phyloP scores from a whole-genome alignment of 768 basidiomycete genomes.

The Leucogyrophana mollusca region DNA sequence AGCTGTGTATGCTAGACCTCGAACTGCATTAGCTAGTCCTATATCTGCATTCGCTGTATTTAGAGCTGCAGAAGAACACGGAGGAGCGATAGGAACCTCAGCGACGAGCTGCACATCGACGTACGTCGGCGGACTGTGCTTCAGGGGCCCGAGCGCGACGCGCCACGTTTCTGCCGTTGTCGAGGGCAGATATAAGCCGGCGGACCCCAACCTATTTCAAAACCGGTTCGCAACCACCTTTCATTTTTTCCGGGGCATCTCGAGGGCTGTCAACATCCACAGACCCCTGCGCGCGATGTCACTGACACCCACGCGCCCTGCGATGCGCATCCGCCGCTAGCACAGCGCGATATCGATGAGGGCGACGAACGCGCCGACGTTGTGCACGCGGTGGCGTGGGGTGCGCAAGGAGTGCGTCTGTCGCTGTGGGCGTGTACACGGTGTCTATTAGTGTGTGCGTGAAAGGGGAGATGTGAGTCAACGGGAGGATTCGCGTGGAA shows the following conservation, averaged over 20 bases:
- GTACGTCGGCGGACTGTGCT: slow-evolving; percentile 51
- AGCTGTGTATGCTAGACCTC: too few species aligned
- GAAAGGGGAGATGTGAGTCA: background rate
- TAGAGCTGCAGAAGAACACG: too few species aligned
- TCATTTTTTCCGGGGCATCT: slow-evolving; percentile 10
- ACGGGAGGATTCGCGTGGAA: slow-evolving; percentile 15
- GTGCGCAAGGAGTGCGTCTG: slow-evolving; percentile 51
- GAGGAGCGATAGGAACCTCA: slow-evolving; percentile 19
- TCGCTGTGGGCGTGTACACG: slow-evolving; percentile 11
- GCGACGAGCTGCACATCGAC: slow-evolving; percentile 48
- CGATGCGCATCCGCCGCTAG: slow-evolving; percentile 68
- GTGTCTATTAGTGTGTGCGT: background rate
- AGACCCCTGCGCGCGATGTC: slow-evolving; percentile 55
- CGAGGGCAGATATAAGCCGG: too few species aligned
- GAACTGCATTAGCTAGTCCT: too few species aligned
- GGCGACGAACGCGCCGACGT: too few species aligned
- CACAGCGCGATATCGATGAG: too few species aligned
- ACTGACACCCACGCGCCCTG: slow-evolving; percentile 53
- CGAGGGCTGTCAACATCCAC: slow-evolving; percentile 23
- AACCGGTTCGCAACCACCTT: too few species aligned
- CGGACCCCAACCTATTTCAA: too few species aligned
- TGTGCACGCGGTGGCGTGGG: slow-evolving; percentile 45
- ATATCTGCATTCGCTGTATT: too few species aligned
- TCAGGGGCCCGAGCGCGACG: slow-evolving; percentile 46
- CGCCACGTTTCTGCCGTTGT: slow-evolving; percentile 34